A percentile compares a stretch with the other conserved stretches of the same genome.
These are phyloP conservation scores for Russula virescens DNA, from an alignment of 768 basidiomycete genomes.

Conservation along the genomic window DNA sequence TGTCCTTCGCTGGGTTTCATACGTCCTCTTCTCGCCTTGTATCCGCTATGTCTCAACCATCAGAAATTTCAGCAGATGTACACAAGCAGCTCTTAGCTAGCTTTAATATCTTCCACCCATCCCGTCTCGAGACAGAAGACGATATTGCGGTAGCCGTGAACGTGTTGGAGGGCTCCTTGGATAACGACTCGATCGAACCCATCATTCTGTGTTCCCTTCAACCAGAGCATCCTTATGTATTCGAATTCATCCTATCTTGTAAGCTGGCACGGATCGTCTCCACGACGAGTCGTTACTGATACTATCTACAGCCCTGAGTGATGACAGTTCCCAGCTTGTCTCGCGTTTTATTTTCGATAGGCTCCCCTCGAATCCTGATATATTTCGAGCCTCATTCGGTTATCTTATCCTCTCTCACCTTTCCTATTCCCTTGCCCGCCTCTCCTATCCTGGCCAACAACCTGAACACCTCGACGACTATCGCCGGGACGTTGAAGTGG, in stretches of 20 bases:
- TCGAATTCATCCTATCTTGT: constrained; percentile 18
- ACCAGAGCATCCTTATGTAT: neutral
- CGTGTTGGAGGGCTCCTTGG: constrained; percentile 10
- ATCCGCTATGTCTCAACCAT: neutral
- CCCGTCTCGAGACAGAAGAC: neutral
- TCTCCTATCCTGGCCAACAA: neutral
- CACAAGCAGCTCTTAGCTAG: constrained; percentile 5
- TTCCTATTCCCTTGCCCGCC: neutral
- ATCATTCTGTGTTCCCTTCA: constrained; percentile 7
- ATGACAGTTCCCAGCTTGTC: neutral
- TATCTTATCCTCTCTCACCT: constrained; percentile 9
- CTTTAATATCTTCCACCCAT: constrained; percentile 4
- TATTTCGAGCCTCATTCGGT: neutral
- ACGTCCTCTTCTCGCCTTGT: neutral
- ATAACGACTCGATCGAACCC: constrained; percentile 5
- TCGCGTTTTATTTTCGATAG: neutral
- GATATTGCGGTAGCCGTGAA: neutral
- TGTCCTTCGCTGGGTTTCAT: neutral
- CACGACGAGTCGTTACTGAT: neutral
- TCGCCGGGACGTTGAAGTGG: neutral
- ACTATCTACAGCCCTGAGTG: neutral
- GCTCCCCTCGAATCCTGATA: neutral
- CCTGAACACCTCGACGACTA: neutral
- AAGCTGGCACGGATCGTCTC: neutral
- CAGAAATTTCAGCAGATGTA: neutral